Evolutionary conservation across 1,284 basidiomycete species (phyloP), one percentile per base, ranked within the genome.

Genomic region (Moniliella sp.): DNA sequence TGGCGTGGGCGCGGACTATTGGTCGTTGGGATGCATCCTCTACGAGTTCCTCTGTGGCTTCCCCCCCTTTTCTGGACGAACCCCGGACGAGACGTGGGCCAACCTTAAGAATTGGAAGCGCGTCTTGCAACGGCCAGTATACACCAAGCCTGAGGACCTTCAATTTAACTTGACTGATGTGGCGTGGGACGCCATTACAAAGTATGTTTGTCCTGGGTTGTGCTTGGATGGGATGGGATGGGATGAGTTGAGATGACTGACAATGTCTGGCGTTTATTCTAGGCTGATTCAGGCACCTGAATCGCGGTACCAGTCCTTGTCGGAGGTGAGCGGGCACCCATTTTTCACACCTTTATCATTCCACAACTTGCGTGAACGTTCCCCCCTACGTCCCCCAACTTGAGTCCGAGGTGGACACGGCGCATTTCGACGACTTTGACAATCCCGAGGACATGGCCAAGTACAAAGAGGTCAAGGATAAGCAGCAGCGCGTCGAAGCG

Each of bases 21-120:
- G 91, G 91, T 88, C 82, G 3, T 70, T 99, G 3, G 91, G 91
- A 7, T 97, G 91, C 61, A 97, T 99, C 50, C 66, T 99, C 16
- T 99, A 94, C 65, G 53, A 94, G 64, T 93, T 93, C 64, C 67
- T 93, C n/a, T 67, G 64, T 35, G 64, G 64, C 35, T 97, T 93
- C 66, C 91, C 91, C 7, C 91, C 91, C 0, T 99, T 97, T 66
- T 88, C 80, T 32, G 91, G 91, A 9, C 74, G 77, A 27, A 83
- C 78, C 0, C 78, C 86, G 0, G 88, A 99, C 51, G 91, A 99
- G 64, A 99, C 91, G 0, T 99, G 91, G 84, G 83, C 83, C 13
- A 97, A 97, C 62, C 66, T 99, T 47, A 94, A 94, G 65, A 94
- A 93, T 61, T 99, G 91, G 91, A 72, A 75, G 15, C 78, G 78